Conservation (phyloP, 2,329 filamentous ascomycete genomes). For the Cryphonectria nitschkei region DNA sequence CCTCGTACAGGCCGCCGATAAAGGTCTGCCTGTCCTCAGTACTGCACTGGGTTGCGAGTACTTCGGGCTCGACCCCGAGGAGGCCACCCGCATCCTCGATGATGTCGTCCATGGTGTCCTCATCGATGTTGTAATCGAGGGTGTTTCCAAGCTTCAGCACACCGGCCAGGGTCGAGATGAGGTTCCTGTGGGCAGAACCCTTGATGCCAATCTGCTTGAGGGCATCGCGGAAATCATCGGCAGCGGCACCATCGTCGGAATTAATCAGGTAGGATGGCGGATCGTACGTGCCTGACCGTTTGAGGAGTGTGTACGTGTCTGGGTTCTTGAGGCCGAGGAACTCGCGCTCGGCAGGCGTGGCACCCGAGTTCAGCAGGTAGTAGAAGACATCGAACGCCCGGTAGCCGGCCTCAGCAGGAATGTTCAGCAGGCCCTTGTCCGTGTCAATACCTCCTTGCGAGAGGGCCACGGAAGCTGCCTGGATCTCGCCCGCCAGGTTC, state of each 20-base stretch:
- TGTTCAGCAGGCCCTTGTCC: conserved; percentile 73
- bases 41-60: conserved; percentile 76
- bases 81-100: conserved; percentile 90
- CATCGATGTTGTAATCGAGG: conserved; percentile 80
- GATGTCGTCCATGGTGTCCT: conserved; percentile 80
- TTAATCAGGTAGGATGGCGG: conserved; percentile 89
- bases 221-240: conserved; percentile 87
- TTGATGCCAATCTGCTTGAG: conserved; percentile 94
- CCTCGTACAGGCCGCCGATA: conserved; percentile 88
- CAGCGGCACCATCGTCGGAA: conserved; percentile 87
- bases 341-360: conserved; percentile 85
- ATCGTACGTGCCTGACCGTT: conserved; percentile 81
- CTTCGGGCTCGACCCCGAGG: conserved; percentile 83
- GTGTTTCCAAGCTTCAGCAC: conserved; percentile 92
- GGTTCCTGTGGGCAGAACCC: conserved; percentile 76
- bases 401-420: conserved; percentile 79
- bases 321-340: conserved; percentile 80
- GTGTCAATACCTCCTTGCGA: conserved; percentile 91
- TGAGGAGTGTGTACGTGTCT: conserved; percentile 76
- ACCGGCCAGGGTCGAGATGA: conserved; percentile 85
- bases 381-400: conserved; percentile 98
- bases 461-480: conserved; percentile 74
- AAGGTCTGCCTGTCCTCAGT: conserved; percentile 83
- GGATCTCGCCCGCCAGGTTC: conserved; percentile 78
- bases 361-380: conserved; percentile 90